Conservation (phyloP, 768 basidiomycete genomes). For the Clitopilus passeckerianus region DNA sequence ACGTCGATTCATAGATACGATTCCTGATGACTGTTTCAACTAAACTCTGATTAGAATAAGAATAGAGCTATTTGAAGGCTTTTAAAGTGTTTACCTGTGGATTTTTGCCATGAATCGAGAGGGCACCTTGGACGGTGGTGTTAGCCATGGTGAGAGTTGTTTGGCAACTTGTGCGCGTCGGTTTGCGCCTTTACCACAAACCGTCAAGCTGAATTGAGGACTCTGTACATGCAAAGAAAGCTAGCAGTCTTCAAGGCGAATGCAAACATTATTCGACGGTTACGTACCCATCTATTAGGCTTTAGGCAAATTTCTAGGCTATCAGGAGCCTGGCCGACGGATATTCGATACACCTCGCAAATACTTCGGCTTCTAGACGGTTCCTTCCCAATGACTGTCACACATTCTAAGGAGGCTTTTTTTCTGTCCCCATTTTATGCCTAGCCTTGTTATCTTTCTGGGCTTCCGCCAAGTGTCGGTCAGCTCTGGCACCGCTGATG, state of each 20-base stretch:
- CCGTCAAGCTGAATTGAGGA: background rate
- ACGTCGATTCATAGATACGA: slow-evolving; percentile 90
- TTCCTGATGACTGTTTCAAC: slow-evolving; percentile 96
- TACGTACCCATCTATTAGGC: no score
- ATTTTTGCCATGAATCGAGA: slow-evolving; percentile 93
- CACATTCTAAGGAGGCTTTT: no score
- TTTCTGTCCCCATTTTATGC: no score
- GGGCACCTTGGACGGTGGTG: slow-evolving; percentile 83
- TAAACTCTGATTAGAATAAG: slow-evolving; percentile 56
- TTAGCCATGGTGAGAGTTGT: slow-evolving; percentile 65
- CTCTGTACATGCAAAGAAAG: background rate
- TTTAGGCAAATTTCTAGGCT: no score
- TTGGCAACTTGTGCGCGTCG: slow-evolving; percentile 5
- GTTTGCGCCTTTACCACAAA: background rate
- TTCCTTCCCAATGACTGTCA: no score
- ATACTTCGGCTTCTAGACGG: no score
- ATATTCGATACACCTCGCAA: no score
- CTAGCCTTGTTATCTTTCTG: background rate
- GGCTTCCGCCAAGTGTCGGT: background rate
- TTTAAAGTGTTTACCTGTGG: slow-evolving; percentile 63
- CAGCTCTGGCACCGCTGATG: background rate
- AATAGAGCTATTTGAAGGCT: background rate
- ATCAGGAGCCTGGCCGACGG: no score
- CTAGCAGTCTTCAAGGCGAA: background rate
- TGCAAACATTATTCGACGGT: no score